phyloP scores from a whole-genome alignment of 495 filamentous ascomycete genomes.

The Annulohypoxylon bovei region DNA sequence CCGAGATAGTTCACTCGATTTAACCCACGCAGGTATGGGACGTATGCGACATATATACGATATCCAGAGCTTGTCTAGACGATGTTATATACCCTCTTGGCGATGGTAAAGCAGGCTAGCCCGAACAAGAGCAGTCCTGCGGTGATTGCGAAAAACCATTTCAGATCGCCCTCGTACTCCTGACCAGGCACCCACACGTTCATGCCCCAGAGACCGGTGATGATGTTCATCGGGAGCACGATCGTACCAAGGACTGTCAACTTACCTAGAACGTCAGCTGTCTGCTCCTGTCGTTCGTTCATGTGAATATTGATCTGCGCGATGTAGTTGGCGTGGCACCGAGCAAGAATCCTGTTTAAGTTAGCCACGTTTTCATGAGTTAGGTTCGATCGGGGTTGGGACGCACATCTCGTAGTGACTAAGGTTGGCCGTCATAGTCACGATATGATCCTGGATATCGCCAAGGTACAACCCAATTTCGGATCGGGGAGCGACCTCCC shows the following conservation, averaged over 20 bases:
- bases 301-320: conserved; percentile 92
- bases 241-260: conserved; percentile 96
- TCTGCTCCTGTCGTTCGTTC: conserved; percentile 97
- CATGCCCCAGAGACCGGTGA: conserved; percentile 99
- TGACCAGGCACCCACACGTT: conserved; percentile 96
- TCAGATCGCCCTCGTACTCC: conserved; percentile 64
- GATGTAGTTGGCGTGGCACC: conserved; percentile 95
- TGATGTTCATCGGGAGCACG: conserved; percentile 97
- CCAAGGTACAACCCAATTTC: conserved; percentile 97
- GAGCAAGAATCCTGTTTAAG: conserved; percentile 76
- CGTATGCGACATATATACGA: background rate
- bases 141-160: conserved; percentile 75
- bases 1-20: background rate
- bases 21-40: background rate
- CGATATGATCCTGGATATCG: conserved; percentile 98
- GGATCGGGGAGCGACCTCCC: conserved; percentile 92
- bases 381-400: background rate
- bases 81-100: conserved; percentile 74
- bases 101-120: conserved; percentile 77
- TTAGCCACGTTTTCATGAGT: conserved; percentile 27
- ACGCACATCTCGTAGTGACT: conserved; percentile 94
- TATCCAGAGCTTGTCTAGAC: conserved; percentile 47
- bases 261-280: conserved; percentile 91
- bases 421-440: conserved; percentile 96
- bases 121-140: conserved; percentile 81